Conservation (phyloP, 345 rosid species). For the Ceriops tagal region DNA sequence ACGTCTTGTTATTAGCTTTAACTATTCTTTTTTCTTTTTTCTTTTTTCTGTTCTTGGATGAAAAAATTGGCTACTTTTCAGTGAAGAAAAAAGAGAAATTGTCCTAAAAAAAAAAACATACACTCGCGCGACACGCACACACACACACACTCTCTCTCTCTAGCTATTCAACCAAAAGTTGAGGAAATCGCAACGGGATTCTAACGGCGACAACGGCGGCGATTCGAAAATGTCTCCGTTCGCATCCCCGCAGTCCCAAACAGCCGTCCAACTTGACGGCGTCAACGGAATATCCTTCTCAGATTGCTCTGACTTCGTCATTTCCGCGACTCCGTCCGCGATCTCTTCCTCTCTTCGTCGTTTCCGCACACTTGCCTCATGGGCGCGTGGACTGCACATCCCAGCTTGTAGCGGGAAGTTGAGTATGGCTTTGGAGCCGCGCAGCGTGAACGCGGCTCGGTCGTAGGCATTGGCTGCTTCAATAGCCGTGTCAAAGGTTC, state of each 20-base stretch:
- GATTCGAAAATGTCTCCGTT: slow-evolving; percentile 4
- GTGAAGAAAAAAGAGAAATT: too few species aligned
- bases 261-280: slow-evolving; percentile 43
- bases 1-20: too few species aligned
- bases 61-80: too few species aligned
- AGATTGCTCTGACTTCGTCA: slow-evolving; percentile 28
- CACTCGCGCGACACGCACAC: too few species aligned
- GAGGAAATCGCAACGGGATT: slow-evolving; percentile 16
- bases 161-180: slow-evolving; percentile 17
- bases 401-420: slow-evolving; percentile 88
- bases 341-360: slow-evolving; percentile 36
- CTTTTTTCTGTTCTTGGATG: too few species aligned
- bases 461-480: slow-evolving; percentile 95
- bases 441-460: slow-evolving; percentile 67
- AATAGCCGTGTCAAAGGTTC: slow-evolving; percentile 71
- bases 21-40: too few species aligned
- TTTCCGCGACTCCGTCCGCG: slow-evolving; percentile 10
- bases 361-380: slow-evolving; percentile 27
- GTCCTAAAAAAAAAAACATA: too few species aligned
- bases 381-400: slow-evolving; percentile 21
- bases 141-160: background rate
- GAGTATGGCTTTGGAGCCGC: slow-evolving; percentile 78
- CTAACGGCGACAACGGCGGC: slow-evolving; percentile 25
- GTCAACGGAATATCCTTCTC: slow-evolving; percentile 28
- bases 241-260: slow-evolving; percentile 29